Evolutionary conservation across 208 protist genomes (phyloP).

Genomic region (Zelonia costaricensis): DNA sequence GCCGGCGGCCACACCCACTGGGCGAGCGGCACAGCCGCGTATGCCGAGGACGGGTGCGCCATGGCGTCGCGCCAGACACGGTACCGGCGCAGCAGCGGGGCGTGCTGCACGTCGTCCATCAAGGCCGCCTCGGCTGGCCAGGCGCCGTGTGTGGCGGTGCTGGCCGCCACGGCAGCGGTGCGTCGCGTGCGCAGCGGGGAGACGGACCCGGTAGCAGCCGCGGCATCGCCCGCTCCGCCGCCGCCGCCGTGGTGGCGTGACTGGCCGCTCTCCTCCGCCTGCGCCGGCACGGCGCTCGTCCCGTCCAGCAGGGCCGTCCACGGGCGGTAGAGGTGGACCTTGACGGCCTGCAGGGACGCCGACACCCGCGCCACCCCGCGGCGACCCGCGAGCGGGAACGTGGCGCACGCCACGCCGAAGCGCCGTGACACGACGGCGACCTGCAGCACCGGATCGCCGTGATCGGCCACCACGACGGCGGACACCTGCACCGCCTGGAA

Average conservation of each 20-base stretch:
- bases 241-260: conserved; percentile 11
- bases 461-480: conserved; percentile 28
- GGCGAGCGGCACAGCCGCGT: conserved; percentile 26
- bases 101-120: conserved; percentile 13
- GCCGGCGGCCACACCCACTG: conserved; percentile 32
- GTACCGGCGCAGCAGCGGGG: conserved; percentile 20
- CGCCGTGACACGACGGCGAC: conserved; percentile 37
- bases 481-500: conserved; percentile 33
- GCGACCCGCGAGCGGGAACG: conserved; percentile 35
- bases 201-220: neutral
- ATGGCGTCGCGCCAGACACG: conserved; percentile 26
- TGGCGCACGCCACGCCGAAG: conserved; percentile 30
- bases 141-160: too few species aligned
- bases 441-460: conserved; percentile 30
- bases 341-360: conserved; percentile 19
- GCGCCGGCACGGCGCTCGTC: conserved; percentile 10
- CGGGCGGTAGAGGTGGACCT: conserved; percentile 20
- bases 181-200: conserved; percentile 4
- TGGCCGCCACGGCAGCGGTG: too few species aligned
- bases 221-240: neutral
- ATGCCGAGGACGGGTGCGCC: conserved; percentile 7
- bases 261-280: conserved; percentile 13
- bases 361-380: conserved; percentile 20
- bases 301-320: conserved; percentile 26
- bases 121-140: too few species aligned